Base-by-base conservation (phyloP, 2,329 filamentous ascomycete genomes). In the Dactylellina cionopaga region DNA sequence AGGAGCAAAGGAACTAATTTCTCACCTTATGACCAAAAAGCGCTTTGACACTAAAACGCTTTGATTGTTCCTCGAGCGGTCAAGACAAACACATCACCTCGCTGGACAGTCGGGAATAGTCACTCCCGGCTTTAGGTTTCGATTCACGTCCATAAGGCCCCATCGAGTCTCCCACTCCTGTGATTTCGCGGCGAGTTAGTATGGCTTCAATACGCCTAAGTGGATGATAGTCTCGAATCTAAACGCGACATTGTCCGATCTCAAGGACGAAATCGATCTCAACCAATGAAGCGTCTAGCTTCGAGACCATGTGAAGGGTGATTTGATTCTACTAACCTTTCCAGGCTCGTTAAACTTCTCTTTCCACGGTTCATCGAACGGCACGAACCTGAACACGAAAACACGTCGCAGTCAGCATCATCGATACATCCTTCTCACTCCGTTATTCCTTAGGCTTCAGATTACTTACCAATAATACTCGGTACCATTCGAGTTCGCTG, bases 361-460 rank as follows among this genome's bases (percentile, higher is more conserved):
- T 83, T 98, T 97, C 94, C 94, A 98, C 1, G 92, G 92, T 84
- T 98, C 94, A 79, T 98, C 94, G 79, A 97, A 98, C 7, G 92
- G 92, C 79, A 93, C 91, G 80, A 98, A 97, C 87, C 87, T 87
- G n/a, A n/a, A 70, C 46, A 35, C 11, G 19, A 19, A 17, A n/a
- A 44, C 15, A 46, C 13, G n/a, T 33, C 24, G 39, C 22, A 33
- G n/a, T 65, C 25, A 65, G 46, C 22, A 65, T 24, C 63, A n/a
- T 29, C 75, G 55, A 76, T 72, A 62, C 22, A 11, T 44, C 24
- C 11, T 7, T 15, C 39, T 55, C 9, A 22, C 39, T 24, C 10
- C n/a, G 44, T 46, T 54, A 35, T 55, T 6, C 15, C 13, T 63
- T 27, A n/a, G 55, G 15, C 7, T 19, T 33, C 11, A 19, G 29